Percentiles rank a stretch among this genome's conserved stretches.
These are phyloP conservation scores for Nothophytophthora sp. DNA, from an alignment of 352 stramenopile species.

Conservation along the genomic window DNA sequence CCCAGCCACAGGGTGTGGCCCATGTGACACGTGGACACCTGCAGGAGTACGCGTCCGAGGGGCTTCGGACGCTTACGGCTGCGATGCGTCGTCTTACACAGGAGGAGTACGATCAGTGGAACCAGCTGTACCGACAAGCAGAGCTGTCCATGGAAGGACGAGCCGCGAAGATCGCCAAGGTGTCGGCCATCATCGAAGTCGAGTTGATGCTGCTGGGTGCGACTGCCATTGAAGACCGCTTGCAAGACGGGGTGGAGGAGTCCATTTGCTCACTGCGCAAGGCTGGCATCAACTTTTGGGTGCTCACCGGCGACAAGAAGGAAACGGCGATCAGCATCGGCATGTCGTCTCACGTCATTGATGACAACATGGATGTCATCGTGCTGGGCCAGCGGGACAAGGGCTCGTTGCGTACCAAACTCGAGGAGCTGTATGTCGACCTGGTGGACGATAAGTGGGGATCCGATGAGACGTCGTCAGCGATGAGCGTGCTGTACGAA, in stretches of 20 bases:
- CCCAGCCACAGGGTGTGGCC: slow-evolving; percentile 71
- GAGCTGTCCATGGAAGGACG: slow-evolving; percentile 75
- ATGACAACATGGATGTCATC: slow-evolving; percentile 91
- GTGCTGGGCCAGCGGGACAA: slow-evolving; percentile 85
- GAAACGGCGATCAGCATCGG: slow-evolving; percentile 87
- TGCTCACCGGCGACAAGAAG: slow-evolving; percentile 94
- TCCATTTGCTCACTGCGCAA: slow-evolving; percentile 92
- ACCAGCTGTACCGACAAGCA: slow-evolving; percentile 67
- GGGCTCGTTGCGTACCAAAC: slow-evolving; percentile 60
- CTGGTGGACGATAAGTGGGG: slow-evolving; percentile 89
- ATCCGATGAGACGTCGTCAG: slow-evolving; percentile 80
- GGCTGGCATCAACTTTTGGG: slow-evolving; percentile 96
- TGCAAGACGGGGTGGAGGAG: slow-evolving; percentile 93
- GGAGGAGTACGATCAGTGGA: slow-evolving; percentile 81
- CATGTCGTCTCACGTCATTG: slow-evolving; percentile 90
- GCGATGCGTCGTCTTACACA: slow-evolving; percentile 66
- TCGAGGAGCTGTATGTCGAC: slow-evolving; percentile 87
- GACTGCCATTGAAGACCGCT: slow-evolving; percentile 93
- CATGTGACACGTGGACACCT: slow-evolving; percentile 84
- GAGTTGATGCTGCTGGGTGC: slow-evolving; percentile 87
- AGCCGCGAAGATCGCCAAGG: slow-evolving; percentile 72
- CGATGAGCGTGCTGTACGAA: slow-evolving; percentile 75
- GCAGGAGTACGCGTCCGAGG: slow-evolving; percentile 80
- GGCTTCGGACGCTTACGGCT: slow-evolving; percentile 75
- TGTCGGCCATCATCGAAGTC: slow-evolving; percentile 84